Conservation (phyloP, 495 filamentous ascomycete genomes). For the Neurospora pannonica region DNA sequence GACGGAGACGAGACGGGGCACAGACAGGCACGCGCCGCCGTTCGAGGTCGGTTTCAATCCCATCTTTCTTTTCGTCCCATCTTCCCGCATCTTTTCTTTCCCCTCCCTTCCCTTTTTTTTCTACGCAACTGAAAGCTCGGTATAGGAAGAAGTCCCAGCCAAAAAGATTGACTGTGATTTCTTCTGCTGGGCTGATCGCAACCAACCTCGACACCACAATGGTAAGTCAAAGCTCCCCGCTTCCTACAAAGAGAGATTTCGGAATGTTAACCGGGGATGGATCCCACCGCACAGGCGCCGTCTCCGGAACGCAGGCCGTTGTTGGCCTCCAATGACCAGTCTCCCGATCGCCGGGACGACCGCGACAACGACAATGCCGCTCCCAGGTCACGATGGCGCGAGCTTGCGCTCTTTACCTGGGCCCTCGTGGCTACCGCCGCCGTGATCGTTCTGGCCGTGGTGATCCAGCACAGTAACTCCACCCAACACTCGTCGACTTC, state of each 20-base stretch:
- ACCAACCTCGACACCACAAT: slow-evolving; percentile 1
- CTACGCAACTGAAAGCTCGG: neutral
- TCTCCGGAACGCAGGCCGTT: slow-evolving; percentile 23
- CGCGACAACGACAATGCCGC: slow-evolving; percentile 23
- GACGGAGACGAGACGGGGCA: neutral
- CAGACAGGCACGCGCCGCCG: neutral
- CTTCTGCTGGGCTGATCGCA: neutral
- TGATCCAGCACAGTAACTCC: slow-evolving; percentile 56
- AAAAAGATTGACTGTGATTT: neutral
- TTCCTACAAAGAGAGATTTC: slow-evolving; percentile 1
- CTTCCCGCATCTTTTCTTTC: neutral
- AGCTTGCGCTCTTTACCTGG: slow-evolving; percentile 75
- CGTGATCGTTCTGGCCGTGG: slow-evolving; percentile 64
- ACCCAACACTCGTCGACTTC: slow-evolving; percentile 11
- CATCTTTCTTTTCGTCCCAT: neutral
- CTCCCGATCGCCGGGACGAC: slow-evolving; percentile 14
- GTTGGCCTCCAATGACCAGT: slow-evolving; percentile 11
- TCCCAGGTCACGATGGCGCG: slow-evolving; percentile 22
- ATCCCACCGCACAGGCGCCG: slow-evolving; percentile 1
- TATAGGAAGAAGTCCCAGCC: neutral
- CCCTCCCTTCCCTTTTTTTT: neutral
- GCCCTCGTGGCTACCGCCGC: slow-evolving; percentile 76
- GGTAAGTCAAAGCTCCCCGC: slow-evolving; percentile 1
- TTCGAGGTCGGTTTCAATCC: neutral
- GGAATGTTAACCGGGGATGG: neutral